These are phyloP conservation scores for Neltuma alba DNA, from an alignment of 306 rosid species.

Conservation along the genomic window DNA sequence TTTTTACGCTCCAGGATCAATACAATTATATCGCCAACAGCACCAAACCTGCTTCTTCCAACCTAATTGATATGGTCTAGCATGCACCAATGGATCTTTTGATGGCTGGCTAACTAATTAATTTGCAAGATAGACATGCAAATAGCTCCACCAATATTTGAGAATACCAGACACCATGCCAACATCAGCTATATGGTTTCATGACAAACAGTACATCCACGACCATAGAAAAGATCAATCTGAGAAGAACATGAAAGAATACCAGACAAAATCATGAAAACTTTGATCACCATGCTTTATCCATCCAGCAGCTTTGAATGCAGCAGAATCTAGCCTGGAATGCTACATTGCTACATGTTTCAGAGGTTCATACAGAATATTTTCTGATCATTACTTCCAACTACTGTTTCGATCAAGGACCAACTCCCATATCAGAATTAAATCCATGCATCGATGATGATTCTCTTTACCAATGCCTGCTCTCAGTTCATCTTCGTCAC, in stretches of 20 bases:
- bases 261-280: conserved; percentile 13
- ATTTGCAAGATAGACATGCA: background rate
- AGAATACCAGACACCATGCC: background rate
- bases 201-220: conserved; percentile 14
- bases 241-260: conserved; percentile 35
- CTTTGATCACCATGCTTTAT: conserved; percentile 11
- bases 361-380: conserved; percentile 28
- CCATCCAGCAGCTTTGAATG: conserved; percentile 25
- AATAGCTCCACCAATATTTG: background rate
- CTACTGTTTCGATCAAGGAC: conserved; percentile 23
- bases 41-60: background rate
- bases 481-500: background rate
- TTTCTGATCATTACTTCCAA: conserved; percentile 25
- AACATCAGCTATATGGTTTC: conserved; percentile 24
- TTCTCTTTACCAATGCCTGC: background rate
- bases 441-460: conserved; percentile 6
- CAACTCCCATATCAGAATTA: conserved; percentile 25
- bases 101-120: background rate
- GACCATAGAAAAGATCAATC: conserved; percentile 30
- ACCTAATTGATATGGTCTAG: conserved; percentile 9
- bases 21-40: background rate
- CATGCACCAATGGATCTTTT: background rate
- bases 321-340: conserved; percentile 17
- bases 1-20: background rate
- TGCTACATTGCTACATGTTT: background rate